phyloP scores from a whole-genome alignment of 352 stramenopile genomes.

The Lagenidium sp. region DNA sequence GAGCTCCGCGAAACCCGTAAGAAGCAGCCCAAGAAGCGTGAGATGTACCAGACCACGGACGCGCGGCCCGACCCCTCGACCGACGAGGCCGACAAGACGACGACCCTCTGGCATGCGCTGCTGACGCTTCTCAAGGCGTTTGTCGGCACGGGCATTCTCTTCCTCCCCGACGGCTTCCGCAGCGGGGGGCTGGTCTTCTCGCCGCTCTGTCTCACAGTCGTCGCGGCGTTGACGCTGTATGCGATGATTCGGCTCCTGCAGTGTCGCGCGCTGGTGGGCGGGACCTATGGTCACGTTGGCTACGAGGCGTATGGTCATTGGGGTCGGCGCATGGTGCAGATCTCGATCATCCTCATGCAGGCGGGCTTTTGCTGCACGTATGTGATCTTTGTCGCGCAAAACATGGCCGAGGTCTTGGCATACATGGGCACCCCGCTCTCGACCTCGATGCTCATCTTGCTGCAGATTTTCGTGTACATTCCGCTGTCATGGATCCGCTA shows the following conservation, averaged over 20 bases:
- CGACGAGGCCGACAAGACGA: constrained; percentile 37
- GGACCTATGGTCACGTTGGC: constrained; percentile 72
- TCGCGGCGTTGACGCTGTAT: constrained; percentile 60
- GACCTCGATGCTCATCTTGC: constrained; percentile 51
- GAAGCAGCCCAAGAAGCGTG: too few species aligned
- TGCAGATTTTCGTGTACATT: constrained; percentile 69
- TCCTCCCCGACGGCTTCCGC: constrained; percentile 64
- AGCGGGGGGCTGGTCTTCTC: constrained; percentile 71
- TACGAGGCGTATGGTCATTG: constrained; percentile 55
- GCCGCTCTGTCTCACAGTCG: constrained; percentile 46
- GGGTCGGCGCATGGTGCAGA: constrained; percentile 65
- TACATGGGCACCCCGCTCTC: constrained; percentile 34
- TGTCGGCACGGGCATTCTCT: constrained; percentile 72
- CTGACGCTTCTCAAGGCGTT: constrained; percentile 78
- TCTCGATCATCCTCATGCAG: constrained; percentile 81
- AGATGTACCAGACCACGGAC: too few species aligned
- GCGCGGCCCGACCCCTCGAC: background rate
- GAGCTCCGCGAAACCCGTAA: too few species aligned
- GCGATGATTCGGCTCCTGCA: constrained; percentile 71
- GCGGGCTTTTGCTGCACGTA: constrained; percentile 81
- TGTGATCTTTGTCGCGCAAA: constrained; percentile 78
- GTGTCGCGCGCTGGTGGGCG: constrained; percentile 52
- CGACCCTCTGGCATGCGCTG: constrained; percentile 69
- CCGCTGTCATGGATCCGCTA: constrained; percentile 79
- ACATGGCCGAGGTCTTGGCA: constrained; percentile 60